Evolutionary conservation across 164 flowering plant species (phyloP).

Genomic region (Vitis vinifera): ASM3070453v1 NC_081807.1:5673001-5673500

Average conservation of each 20-base stretch:
- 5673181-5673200: slow-evolving; percentile 23
- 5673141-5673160: slow-evolving; percentile 45
- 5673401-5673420: slow-evolving; percentile 25
- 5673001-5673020: slow-evolving; percentile 25
- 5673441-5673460: slow-evolving; percentile 28
- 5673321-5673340: slow-evolving; percentile 33
- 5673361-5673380: slow-evolving; percentile 30
- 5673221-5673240: slow-evolving; percentile 26
- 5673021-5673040: slow-evolving; percentile 28
- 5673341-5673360: slow-evolving; percentile 26
- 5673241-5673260: slow-evolving; percentile 28
- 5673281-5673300: slow-evolving; percentile 36
- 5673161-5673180: slow-evolving; percentile 28
- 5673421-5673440: slow-evolving; percentile 24
- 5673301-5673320: slow-evolving; percentile 43
- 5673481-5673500: slow-evolving; percentile 35
- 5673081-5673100: slow-evolving; percentile 24
- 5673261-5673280: slow-evolving; percentile 22
- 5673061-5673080: slow-evolving; percentile 35
- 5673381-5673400: slow-evolving; percentile 29
- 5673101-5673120: slow-evolving; percentile 35
- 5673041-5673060: slow-evolving; percentile 21
- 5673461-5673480: slow-evolving; percentile 45
- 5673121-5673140: slow-evolving; percentile 36
- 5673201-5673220: slow-evolving; percentile 31